Evolutionary conservation across 2,329 filamentous ascomycete species (phyloP).

Genomic region (Karstenula rhodostoma): DNA sequence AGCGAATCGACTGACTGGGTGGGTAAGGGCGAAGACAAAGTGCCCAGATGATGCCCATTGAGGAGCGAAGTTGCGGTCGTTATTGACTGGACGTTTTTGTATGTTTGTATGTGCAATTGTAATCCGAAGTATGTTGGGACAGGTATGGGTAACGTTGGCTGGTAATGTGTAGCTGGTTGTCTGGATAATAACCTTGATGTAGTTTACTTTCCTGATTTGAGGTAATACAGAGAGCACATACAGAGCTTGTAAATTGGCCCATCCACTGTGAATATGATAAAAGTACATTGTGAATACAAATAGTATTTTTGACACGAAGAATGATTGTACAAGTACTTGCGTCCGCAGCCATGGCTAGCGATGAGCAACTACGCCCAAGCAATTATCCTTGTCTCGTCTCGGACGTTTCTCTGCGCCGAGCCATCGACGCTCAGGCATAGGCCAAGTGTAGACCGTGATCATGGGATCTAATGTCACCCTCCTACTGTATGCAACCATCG

Average conservation of each 20-base stretch:
- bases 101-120: not conserved
- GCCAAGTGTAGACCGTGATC: not conserved
- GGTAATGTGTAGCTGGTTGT: not conserved
- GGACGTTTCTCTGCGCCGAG: not conserved
- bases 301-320: too few relatives aligned
- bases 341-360: not conserved
- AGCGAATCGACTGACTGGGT: conserved; percentile 26
- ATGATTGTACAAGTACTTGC: not conserved
- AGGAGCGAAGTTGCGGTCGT: not conserved
- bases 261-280: too few relatives aligned
- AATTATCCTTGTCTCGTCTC: not conserved
- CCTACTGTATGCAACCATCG: not conserved
- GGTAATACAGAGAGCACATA: too few relatives aligned
- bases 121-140: not conserved
- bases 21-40: conserved; percentile 21
- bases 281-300: too few relatives aligned
- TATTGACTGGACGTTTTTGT: not conserved
- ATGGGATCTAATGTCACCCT: not conserved
- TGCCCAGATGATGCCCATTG: conserved; percentile 15
- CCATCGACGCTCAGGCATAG: not conserved
- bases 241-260: too few relatives aligned
- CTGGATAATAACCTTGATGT: too few relatives aligned
- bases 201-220: too few relatives aligned
- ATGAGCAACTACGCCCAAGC: not conserved
- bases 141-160: not conserved